Evolutionary conservation across 116 monocot species (phyloP).

Genomic region (Iris pallida): DNA sequence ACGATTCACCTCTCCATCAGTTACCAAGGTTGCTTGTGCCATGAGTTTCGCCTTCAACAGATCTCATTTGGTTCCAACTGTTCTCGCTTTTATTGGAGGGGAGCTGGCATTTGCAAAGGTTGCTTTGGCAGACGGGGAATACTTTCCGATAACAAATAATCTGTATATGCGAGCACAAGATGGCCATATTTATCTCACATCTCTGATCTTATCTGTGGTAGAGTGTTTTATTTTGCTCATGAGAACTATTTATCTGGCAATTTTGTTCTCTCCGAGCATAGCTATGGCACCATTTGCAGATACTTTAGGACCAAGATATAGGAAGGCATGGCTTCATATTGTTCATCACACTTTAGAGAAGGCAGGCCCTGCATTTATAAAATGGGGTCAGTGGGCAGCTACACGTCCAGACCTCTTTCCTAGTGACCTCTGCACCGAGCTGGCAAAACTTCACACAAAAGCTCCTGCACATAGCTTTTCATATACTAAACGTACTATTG

Average conservation of each 20-base stretch:
- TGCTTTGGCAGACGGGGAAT: constrained; percentile 57
- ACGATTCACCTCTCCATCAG: constrained; percentile 21
- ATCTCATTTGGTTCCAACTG: constrained; percentile 48
- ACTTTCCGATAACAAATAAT: constrained; percentile 33
- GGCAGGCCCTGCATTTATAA: constrained; percentile 78
- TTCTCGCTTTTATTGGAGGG: constrained; percentile 50
- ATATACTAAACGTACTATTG: constrained; percentile 27
- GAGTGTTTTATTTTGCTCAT: constrained; percentile 46
- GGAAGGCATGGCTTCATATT: constrained; percentile 55
- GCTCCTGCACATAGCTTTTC: constrained; percentile 54
- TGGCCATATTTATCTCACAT: constrained; percentile 45
- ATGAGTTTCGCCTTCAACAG: constrained; percentile 54
- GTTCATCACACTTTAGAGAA: constrained; percentile 53
- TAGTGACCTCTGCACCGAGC: constrained; percentile 45
- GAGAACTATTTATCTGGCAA: constrained; percentile 50
- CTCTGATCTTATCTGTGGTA: constrained; percentile 35
- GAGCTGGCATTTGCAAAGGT: constrained; percentile 31
- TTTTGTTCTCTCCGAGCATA: constrained; percentile 48
- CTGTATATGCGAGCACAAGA: constrained; percentile 60
- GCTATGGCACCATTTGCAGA: constrained; percentile 71
- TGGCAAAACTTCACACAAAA: constrained; percentile 57
- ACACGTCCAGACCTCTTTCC: constrained; percentile 68
- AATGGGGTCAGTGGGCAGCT: constrained; percentile 86
- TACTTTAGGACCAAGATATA: constrained; percentile 33
- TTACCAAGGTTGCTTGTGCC: constrained; percentile 45